Evolutionary conservation across 208 protist genomes (phyloP).

Genomic region (Strigomonas culicis): DNA sequence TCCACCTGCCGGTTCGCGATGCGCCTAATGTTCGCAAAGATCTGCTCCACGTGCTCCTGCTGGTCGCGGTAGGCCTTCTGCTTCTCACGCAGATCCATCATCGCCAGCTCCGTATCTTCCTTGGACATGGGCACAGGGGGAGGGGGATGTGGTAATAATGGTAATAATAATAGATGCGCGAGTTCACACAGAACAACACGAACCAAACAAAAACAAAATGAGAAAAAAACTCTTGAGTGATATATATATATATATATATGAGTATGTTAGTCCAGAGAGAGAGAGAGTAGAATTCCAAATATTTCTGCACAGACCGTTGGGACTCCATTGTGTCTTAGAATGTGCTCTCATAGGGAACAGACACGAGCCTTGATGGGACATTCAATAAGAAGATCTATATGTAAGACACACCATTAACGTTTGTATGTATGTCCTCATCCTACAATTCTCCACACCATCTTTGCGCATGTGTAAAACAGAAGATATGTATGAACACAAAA

Average conservation of each 20-base stretch:
- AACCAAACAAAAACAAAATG: slow-evolving; percentile 10
- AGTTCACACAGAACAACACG: neutral
- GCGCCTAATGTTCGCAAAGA: slow-evolving; percentile 71
- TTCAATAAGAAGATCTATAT: no score
- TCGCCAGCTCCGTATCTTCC: slow-evolving; percentile 46
- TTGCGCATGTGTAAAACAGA: no score
- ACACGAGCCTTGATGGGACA: no score
- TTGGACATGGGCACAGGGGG: slow-evolving; percentile 27
- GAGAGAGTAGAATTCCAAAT: slow-evolving; percentile 2
- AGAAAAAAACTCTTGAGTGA: neutral
- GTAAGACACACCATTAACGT: no score
- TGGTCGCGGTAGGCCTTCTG: slow-evolving; percentile 80
- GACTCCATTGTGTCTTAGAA: no score
- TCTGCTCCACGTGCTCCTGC: slow-evolving; percentile 76
- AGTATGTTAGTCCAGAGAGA: neutral
- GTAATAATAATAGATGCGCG: neutral
- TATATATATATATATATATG: neutral
- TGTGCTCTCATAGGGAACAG: no score
- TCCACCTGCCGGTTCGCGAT: slow-evolving; percentile 80
- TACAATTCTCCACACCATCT: no score
- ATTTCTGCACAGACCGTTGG: no score
- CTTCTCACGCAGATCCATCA: slow-evolving; percentile 89
- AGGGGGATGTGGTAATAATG: neutral
- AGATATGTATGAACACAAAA: neutral
- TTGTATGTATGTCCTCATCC: no score